Conservation (phyloP, 257 asterid species). For the Linaria vulgaris region DNA sequence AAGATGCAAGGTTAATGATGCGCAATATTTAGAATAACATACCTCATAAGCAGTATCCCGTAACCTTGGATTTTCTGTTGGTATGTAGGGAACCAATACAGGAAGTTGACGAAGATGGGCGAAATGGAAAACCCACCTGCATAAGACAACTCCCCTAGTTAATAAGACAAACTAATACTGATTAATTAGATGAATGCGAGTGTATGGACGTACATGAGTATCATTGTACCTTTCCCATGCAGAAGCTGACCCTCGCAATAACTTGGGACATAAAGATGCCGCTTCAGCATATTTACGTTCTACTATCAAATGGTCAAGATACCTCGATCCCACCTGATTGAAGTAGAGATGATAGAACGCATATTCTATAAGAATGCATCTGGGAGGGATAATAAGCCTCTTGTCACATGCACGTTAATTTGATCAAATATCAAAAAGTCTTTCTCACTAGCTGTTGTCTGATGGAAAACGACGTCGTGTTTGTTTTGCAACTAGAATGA, state of each 20-base stretch:
- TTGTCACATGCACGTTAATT: too few species aligned
- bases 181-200: background rate
- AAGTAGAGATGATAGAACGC: slow-evolving; percentile 27
- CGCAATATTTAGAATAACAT: slow-evolving; percentile 27
- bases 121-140: slow-evolving; percentile 97
- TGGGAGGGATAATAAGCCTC: background rate
- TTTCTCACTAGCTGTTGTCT: too few species aligned
- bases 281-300: slow-evolving; percentile 97
- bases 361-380: slow-evolving; percentile 14
- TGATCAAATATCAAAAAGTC: too few species aligned
- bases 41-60: slow-evolving; percentile 99
- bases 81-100: slow-evolving; percentile 92
- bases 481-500: slow-evolving; percentile 4
- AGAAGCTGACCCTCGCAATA: slow-evolving; percentile 88
- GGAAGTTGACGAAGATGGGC: slow-evolving; percentile 99
- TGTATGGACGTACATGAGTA: slow-evolving; percentile 11
- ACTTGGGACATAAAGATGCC: slow-evolving; percentile 90
- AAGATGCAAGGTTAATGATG: slow-evolving; percentile 6
- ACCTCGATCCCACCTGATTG: slow-evolving; percentile 82
- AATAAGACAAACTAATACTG: slow-evolving; percentile 15
- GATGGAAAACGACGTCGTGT: too few species aligned
- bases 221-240: slow-evolving; percentile 92
- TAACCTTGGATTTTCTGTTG: slow-evolving; percentile 90
- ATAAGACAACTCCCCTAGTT: slow-evolving; percentile 29
- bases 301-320: slow-evolving; percentile 94